These are phyloP conservation scores for Jatropha podagrica DNA, from an alignment of 441 rosid species.

Conservation along the genomic window DNA sequence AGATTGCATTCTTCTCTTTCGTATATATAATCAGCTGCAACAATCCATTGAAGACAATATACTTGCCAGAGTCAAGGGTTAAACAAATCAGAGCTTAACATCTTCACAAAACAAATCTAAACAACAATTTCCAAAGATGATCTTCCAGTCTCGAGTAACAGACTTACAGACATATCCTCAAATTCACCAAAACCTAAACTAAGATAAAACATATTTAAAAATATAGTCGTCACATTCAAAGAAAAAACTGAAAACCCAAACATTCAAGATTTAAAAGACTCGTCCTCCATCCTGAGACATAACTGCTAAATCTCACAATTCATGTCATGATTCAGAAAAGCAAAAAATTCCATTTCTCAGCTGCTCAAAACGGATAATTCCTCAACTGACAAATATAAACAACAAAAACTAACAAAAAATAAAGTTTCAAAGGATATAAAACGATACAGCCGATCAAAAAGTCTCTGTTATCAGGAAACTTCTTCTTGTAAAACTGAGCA, in stretches of 20 bases:
- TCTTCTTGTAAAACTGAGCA: constrained; percentile 97
- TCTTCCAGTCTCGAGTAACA: not conserved
- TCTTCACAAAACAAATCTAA: not conserved
- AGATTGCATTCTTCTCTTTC: constrained; percentile 89
- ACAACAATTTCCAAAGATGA: not conserved
- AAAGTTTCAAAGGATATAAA: constrained; percentile 66
- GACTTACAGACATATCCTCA: not conserved
- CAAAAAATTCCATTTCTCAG: not conserved
- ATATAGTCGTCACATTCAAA: not conserved
- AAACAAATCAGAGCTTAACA: constrained; percentile 11
- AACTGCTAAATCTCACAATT: not conserved
- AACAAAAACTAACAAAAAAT: not conserved
- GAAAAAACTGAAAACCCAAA: not conserved
- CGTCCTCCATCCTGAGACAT: too few relatives aligned
- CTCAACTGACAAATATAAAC: not conserved
- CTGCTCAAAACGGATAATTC: constrained; percentile 1
- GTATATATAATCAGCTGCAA: constrained; percentile 81
- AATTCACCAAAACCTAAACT: not conserved
- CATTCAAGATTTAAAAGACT: too few relatives aligned
- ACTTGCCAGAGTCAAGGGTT: constrained; percentile 78
- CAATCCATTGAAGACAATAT: constrained; percentile 72
- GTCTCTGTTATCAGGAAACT: constrained; percentile 86
- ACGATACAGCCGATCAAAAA: constrained; percentile 82
- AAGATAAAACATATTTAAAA: not conserved
- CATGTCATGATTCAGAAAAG: not conserved